Percentiles rank a stretch among this genome's conserved stretches.
Conservation (phyloP, 192 early-diverging fungal species). For the Coemansia sp. region DNA sequence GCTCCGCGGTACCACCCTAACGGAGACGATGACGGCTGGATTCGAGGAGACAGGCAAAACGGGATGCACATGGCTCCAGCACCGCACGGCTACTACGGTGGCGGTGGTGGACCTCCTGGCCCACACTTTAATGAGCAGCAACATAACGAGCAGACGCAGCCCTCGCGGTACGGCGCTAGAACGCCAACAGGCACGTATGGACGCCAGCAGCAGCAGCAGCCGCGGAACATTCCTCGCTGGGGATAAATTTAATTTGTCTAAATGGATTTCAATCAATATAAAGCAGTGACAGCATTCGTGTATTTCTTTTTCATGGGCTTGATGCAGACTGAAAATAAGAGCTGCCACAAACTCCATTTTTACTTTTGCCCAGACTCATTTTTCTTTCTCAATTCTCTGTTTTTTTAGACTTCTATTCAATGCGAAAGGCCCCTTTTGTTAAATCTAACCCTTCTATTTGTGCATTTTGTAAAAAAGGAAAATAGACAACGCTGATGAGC, state of each 20-base stretch:
- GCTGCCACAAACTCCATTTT: background rate
- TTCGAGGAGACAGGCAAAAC: background rate
- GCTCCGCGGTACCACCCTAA: background rate
- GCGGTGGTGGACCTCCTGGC: background rate
- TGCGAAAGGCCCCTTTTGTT: background rate
- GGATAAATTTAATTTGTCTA: constrained; percentile 20
- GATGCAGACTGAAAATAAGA: too few relatives aligned
- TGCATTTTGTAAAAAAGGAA: background rate
- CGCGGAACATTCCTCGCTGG: constrained; percentile 41
- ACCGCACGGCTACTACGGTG: background rate
- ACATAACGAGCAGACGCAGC: background rate
- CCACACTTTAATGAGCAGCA: background rate
- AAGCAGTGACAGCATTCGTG: background rate
- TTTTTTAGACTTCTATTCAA: background rate
- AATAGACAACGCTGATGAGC: constrained; percentile 20
- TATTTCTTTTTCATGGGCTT: background rate
- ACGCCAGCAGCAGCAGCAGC: constrained; percentile 7
- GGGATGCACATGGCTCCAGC: background rate
- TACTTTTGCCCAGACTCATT: background rate
- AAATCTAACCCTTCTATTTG: constrained; percentile 4
- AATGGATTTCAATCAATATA: too few relatives aligned
- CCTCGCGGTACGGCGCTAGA: constrained; percentile 6
- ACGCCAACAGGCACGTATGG: background rate
- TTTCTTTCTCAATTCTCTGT: constrained; percentile 2
- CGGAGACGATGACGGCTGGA: background rate